phyloP scores from a whole-genome alignment of 805 yeast species.

The Ascoidea rubescens region DNA sequence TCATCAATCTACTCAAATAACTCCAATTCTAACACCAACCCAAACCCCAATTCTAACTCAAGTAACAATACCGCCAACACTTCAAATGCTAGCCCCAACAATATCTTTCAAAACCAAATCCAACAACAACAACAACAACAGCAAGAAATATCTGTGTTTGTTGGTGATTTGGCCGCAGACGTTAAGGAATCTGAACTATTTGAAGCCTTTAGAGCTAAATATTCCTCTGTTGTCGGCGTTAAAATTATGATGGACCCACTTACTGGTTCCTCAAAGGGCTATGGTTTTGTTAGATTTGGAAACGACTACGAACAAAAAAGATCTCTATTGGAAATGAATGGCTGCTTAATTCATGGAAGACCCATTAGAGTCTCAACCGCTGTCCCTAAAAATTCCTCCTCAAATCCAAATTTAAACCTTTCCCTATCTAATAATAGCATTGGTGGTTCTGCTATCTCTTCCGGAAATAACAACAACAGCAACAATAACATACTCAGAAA shows the following conservation, averaged over 20 bases:
- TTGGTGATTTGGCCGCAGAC: conserved; percentile 71
- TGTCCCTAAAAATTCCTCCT: conserved; percentile 28
- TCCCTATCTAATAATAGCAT: conserved; percentile 6
- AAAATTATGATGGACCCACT: conserved; percentile 65
- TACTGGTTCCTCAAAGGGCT: conserved; percentile 66
- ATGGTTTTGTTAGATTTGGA: conserved; percentile 76
- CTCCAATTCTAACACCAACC: conserved; percentile 14
- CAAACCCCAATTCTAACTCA: conserved; percentile 5
- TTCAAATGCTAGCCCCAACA: neutral
- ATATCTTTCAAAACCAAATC: conserved; percentile 1
- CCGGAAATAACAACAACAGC: conserved; percentile 9
- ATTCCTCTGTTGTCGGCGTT: conserved; percentile 61
- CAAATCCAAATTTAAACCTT: conserved; percentile 10
- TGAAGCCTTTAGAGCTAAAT: conserved; percentile 53
- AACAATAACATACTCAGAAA: conserved; percentile 6
- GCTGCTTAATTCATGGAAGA: conserved; percentile 52
- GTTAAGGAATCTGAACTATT: conserved; percentile 53
- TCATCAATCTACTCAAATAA: conserved; percentile 16
- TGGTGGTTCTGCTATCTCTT: conserved; percentile 1
- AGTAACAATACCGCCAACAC: neutral
- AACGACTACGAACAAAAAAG: conserved; percentile 53
- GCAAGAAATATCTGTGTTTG: conserved; percentile 62
- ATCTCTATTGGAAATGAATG: conserved; percentile 74
- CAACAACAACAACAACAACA: conserved; percentile 3
- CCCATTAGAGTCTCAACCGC: conserved; percentile 71